Percentiles rank a stretch among this genome's conserved stretches.
Conservation (phyloP, 345 rosid genomes). For the Sonneratia caseolaris region DNA sequence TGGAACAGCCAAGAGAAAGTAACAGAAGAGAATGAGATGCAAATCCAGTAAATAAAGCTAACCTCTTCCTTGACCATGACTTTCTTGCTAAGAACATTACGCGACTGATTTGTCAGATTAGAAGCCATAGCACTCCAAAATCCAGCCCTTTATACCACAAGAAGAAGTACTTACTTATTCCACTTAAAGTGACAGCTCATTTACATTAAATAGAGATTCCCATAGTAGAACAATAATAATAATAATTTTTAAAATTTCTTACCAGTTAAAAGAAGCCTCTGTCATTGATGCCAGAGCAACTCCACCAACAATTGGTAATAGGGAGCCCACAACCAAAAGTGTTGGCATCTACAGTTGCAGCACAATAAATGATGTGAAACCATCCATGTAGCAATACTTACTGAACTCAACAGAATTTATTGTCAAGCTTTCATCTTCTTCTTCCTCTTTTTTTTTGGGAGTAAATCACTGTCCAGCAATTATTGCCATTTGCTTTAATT, state of each 20-base stretch:
- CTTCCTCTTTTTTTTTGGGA: too few relatives aligned
- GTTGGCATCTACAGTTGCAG: conserved; percentile 22
- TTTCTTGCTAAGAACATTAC: conserved; percentile 36
- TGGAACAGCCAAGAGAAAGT: neutral
- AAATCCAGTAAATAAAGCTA: neutral
- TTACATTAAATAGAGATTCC: neutral
- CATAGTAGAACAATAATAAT: neutral
- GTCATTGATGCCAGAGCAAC: conserved; percentile 41
- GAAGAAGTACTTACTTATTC: neutral
- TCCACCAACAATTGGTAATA: conserved; percentile 33
- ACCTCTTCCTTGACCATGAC: conserved; percentile 48
- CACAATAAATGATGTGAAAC: neutral
- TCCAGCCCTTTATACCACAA: conserved; percentile 21
- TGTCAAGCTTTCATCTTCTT: neutral
- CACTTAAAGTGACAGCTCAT: neutral
- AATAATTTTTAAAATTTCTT: conserved; percentile 6
- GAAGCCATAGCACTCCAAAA: conserved; percentile 35
- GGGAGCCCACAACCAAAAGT: conserved; percentile 27
- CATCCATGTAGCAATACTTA: neutral
- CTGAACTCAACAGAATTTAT: neutral
- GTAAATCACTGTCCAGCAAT: neutral
- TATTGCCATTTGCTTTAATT: neutral
- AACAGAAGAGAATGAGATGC: neutral
- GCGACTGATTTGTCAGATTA: conserved; percentile 27
- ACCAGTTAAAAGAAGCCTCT: conserved; percentile 42